Evolutionary conservation across 2,329 filamentous ascomycete genomes (phyloP), one percentile per base, ranked within the genome.

Genomic region (Claviceps sp.): DNA sequence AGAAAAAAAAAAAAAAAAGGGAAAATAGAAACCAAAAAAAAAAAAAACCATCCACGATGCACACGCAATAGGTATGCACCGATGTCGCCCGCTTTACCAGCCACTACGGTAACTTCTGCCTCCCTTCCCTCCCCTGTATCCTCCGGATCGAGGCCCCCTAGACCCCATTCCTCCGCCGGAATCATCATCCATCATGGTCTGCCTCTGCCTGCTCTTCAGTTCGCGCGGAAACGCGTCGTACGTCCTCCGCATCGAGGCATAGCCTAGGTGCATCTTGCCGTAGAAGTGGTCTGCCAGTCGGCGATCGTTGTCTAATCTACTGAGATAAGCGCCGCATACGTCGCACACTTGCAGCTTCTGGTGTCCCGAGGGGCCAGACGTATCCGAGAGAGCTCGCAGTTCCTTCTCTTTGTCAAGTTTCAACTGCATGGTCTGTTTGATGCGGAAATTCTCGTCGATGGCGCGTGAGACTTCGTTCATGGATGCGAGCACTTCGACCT

Each of bases 281-380:
- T 96, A 97, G 66, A 98, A 98, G 67, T 98, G 93, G 65, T 98
- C 93, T 20, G 93, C 93, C 63, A 98, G 68, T 34, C 93, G 79
- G 38, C 93, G 80, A 67, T 98, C 93, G 64, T 98, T 98, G 65
- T 98, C 93, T 37, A 98, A 77, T 22, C 93, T 75, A 56, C 84
- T 89, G 40, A 98, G 77, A 66, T 97, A 98, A 5, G 93, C 93
- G 56, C 93, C 93, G 67, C 93, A 98, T 1, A 97, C 93, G 69
- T 98, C 93, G 75, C 93, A 98, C 47, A 98, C 93, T 67, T 98
- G 93, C 42, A 98, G 75, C 68, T 98, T 98, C 73, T 98, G 93
- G 68, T 98, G 93, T 18, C 93, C 93, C 0, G 84, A 89, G 0
- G 93, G 93, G 0, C 93, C 93, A 26, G 84, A 88, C 0, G 91